Evolutionary conservation across 257 asterid genomes (phyloP), one percentile per base, ranked within the genome.

Genomic region (Asclepias syriaca): DNA sequence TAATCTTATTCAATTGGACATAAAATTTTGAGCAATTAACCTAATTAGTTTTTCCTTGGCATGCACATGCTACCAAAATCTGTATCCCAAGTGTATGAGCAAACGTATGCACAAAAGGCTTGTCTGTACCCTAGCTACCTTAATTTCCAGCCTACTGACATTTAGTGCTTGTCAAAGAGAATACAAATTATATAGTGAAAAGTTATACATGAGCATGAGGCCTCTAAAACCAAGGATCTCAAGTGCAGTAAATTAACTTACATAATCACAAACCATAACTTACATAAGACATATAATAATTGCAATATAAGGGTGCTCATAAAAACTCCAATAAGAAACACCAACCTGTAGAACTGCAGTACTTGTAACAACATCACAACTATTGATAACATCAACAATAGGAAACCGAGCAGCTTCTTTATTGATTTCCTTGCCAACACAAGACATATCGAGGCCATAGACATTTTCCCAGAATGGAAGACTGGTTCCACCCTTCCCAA

Each of bases 391-490:
- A 75, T 94, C 97, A 73, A 91, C 81, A 78, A 88, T 85, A 29
- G 98, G 98, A 72, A 85, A 66, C 64, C 81, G 86, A 73, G 97
- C 81, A 77, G 97, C 89, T 76, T 82, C 91, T 72, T 84, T 90
- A 65, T 78, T 78, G 58, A 89, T 86, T 79, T 91, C 98, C 65
- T 72, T 84, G 65, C 95, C 97, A 56, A 91, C 84, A 77, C 89
- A 84, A 65, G 97, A 88, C 98, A 94, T 91, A 75, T 91, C 82
- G 74, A 94, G 87, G 60, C 98, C 97, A 70, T 94, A 91, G 19
- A 94, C 97, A 78, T 86, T 77, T 78, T 94, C 97, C 98, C 98
- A 94, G 81, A 94, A 94, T 6, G 93, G 90, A 77, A 91, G 84
- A 77, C 93, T 89, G 27, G 97, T 89, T 66, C 87, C 98, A 66